Evolutionary conservation across 257 asterid species (phyloP), one percentile per base, ranked within the genome.

Genomic region (Cordia subcordata): DNA sequence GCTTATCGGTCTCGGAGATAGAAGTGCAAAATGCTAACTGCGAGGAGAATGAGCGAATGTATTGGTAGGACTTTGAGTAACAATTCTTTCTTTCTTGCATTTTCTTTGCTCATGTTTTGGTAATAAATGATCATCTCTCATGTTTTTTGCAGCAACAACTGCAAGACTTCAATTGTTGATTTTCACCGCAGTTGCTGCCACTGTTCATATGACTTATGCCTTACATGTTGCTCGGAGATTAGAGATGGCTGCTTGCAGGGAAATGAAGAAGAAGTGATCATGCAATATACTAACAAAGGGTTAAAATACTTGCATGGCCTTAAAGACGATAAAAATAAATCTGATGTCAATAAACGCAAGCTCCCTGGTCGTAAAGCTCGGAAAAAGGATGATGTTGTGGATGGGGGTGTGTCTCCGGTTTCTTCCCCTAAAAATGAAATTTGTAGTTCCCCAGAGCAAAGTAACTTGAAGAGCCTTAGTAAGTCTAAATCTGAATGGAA

Each of bases 151-250:
- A 90, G 97, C 49, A 76, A 85, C 85, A 76, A 81, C 71, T 90
- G 97, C 67, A 80, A 64, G 66, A 85, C 95, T 23, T 78, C 88
- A 10, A 83, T 90, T 62, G 68, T 64, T 77, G 96, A 90, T 68
- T 75, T 76, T 49, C 90, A 87, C 62, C 74, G 94, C 58, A 92
- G 86, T 82, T 88, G 96, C 70, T 75, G 79, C 19, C 61, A 11
- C 22, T 92, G 99, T 66, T 67, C 81, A 58, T 92, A 77, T 75
- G 91, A 88, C 59, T 81, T 92, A 59, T 92, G 99, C 71, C 83
- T 88, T 57, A 69, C 72, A 51, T 92, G 99, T 69, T 92, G 88
- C 67, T 80, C 53, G 63, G 99, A 92, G 77, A 70, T 92, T 40
- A 81, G 95, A 53, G 77, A 63, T 60, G 96, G 94, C 56, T 44